Percentiles rank a stretch among this genome's conserved stretches.
These are phyloP conservation scores for Solanum bulbocastanum DNA, from an alignment of 257 asterid species.

Conservation along the genomic window DNA sequence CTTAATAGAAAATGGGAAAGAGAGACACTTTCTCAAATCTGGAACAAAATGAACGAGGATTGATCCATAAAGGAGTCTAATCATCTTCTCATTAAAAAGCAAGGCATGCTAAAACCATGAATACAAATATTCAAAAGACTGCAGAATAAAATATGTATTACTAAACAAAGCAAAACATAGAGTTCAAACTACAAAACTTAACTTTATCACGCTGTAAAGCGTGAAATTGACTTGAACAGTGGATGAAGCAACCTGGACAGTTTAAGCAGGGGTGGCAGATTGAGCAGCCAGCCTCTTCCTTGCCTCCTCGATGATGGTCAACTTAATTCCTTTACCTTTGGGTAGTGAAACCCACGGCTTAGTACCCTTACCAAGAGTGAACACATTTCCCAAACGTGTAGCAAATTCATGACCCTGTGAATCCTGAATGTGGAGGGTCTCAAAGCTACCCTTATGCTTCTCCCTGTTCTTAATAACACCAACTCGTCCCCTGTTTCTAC, in stretches of 20 bases:
- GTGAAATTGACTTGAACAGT: neutral
- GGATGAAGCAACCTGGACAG: neutral
- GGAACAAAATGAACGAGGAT: neutral
- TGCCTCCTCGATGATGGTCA: conserved; percentile 42
- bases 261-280: conserved; percentile 4
- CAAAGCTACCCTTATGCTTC: neutral
- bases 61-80: neutral
- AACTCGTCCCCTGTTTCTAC: conserved; percentile 49
- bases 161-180: neutral
- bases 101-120: neutral
- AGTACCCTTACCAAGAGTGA: conserved; percentile 36
- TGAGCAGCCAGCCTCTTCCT: conserved; percentile 14
- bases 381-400: neutral
- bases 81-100: neutral
- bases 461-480: conserved; percentile 42
- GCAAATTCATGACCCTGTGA: neutral
- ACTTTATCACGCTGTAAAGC: neutral
- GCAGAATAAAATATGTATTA: neutral
- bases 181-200: neutral
- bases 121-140: neutral
- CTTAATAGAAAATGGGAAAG: neutral
- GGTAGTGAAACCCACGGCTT: conserved; percentile 49
- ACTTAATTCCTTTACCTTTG: conserved; percentile 42
- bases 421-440: neutral
- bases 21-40: neutral